Evolutionary conservation across 179 eudicot species (phyloP), one percentile per base, ranked within the genome.

Genomic region (Spinacia oleracea): DNA sequence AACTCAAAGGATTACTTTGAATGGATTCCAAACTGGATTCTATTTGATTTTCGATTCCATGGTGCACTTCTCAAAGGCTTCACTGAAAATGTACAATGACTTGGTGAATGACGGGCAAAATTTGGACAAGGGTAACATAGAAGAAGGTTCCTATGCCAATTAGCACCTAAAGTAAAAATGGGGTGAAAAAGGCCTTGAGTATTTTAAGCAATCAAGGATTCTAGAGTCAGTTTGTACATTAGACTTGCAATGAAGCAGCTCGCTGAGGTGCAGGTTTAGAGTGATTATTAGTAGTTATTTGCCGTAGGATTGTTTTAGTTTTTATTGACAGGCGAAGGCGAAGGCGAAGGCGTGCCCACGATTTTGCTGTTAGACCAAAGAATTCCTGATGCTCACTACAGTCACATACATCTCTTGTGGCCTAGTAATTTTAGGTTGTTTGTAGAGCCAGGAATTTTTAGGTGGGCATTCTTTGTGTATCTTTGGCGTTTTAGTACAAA

Each of bases 21-120:
- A 90, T 27, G 97, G 98, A 78, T 91, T 95, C 51, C 98, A 93
- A 79, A 89, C 97, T 10, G 96, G 97, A 34, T 90, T 95, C 74
- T 85, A 88, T 42, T 82, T 84, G 82, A 86, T 89, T 55, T 95
- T 93, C 56, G 93, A 93, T 60, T 79, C 91, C 45, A 76, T 92
- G 87, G 87, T 90, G 55, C 90, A 93, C 58, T 95, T 95, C 74
- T 91, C 93, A 42, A 90, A 78, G 80, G 88, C 89, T 60, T 89
- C 94, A 50, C 79, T 86, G 46, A 90, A 87, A 74, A 90, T 90
- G 90, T 93, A 90, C 72, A 80, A 85, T 81, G 94, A 90, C 53
- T 82, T 95, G 76, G 83, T 85, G 46, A 79, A 66, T 67, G 78
- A 51, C 59, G 76, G 70, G 18, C 86, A 78, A 62, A 86, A 85